Evolutionary conservation across 163 green algal genomes (phyloP), one percentile per base, ranked within the genome.

Genomic region (Picocystis sp.): DNA sequence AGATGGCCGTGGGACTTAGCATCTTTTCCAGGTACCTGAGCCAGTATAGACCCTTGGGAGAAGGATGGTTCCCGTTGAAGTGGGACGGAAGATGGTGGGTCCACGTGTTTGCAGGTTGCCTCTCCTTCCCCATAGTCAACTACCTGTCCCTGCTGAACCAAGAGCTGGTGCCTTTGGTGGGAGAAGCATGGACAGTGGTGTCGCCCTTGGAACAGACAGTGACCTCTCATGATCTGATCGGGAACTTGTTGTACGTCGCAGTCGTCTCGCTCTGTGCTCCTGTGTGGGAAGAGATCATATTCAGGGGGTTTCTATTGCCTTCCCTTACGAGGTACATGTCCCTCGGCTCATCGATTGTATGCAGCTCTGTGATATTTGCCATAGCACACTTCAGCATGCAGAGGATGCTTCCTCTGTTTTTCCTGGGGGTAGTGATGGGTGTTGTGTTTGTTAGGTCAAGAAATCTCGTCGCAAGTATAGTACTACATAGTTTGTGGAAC

Each of bases 251-350:
- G 1, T 96, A 92, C 63, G 81, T 92, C 29, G 52, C 70, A 2
- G 78, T 93, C 10, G 73, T 95, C 19, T 82, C 74, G 5, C 55
- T 91, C 8, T 91, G 77, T 44, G 81, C 84, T 11, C 88, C 88
- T 3, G 50, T 96, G 2, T 97, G 88, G 88, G 88, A 97, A 63
- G 88, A 97, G 72, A 67, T 84, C 19, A 80, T 97, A 33, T 97
- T 97, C 62, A 71, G 88, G 8, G 88, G 88, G 43, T 97, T 97
- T 67, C 63, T 97, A 50, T 70, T 97, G 42, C 76, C 87, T 9
- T 86, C 70, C 2, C 69, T 97, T n/a, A 72, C 69, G 1, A 53
- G 62, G 15, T 87, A 82, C 62, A 66, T 95, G 57, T 71, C 80
- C 3, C 50, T 72, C 0, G 45, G 43, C 29, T 50, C 45, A 0